These are phyloP conservation scores for Pythium myriotylum DNA, from an alignment of 352 stramenopile species.

Conservation along the genomic window DNA sequence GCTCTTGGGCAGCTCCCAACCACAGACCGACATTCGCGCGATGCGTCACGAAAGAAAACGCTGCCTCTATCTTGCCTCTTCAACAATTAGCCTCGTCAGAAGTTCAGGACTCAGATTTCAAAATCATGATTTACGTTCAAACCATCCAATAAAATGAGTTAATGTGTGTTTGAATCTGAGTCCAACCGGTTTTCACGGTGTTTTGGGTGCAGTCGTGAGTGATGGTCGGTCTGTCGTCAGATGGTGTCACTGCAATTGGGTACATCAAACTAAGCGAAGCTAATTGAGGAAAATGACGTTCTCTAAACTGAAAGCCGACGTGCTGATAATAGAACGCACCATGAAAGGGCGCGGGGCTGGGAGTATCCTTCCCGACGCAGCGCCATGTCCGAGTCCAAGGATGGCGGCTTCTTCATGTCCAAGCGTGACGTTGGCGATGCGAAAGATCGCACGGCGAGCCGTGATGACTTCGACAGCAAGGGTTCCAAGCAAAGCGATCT, in stretches of 20 bases:
- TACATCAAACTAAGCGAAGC: conserved; percentile 9
- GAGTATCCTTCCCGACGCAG: no score
- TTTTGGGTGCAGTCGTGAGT: conserved; percentile 3
- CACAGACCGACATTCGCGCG: neutral
- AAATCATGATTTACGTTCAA: no score
- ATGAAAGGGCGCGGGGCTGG: conserved; percentile 16
- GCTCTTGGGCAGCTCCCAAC: neutral
- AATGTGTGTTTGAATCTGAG: no score
- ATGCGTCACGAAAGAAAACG: no score
- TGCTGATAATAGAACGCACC: conserved; percentile 3
- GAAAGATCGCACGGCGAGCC: conserved; percentile 16
- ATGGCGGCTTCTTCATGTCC: conserved; percentile 30
- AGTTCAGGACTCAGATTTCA: no score
- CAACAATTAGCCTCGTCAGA: no score
- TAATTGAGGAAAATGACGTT: neutral
- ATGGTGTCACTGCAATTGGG: conserved; percentile 12
- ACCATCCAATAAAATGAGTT: no score
- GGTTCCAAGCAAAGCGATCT: conserved; percentile 18
- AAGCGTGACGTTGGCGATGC: conserved; percentile 16
- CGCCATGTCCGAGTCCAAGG: conserved; percentile 25
- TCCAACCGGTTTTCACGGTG: neutral
- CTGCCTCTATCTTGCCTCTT: no score
- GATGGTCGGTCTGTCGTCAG: conserved; percentile 6
- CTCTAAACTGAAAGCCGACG: conserved; percentile 1
- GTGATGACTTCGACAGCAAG: conserved; percentile 24